phyloP scores from a whole-genome alignment of 1,284 basidiomycete species.

The Boletus sp. region DNA sequence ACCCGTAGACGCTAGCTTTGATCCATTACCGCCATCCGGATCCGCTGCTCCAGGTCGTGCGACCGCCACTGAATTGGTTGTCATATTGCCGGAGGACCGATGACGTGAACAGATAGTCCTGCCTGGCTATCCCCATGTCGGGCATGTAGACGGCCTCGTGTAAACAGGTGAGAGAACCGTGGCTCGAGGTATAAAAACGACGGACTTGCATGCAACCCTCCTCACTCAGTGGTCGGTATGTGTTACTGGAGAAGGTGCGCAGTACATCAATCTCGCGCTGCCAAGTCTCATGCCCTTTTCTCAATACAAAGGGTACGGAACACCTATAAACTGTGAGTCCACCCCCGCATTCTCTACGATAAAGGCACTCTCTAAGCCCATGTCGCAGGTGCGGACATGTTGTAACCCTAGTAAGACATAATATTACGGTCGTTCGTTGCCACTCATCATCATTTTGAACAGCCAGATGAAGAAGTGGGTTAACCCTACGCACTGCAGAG shows the following conservation, averaged over 20 bases:
- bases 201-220: slow-evolving; percentile 6
- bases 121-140: slow-evolving; percentile 30
- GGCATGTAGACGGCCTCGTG: slow-evolving; percentile 25
- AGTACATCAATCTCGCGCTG: neutral
- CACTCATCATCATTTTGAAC: slow-evolving; percentile 12
- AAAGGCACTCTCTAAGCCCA: slow-evolving; percentile 9
- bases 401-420: slow-evolving; percentile 46
- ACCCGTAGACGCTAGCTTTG: slow-evolving; percentile 9
- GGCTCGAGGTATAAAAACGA: slow-evolving; percentile 30
- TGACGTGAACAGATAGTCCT: slow-evolving; percentile 31
- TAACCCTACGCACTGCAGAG: neutral
- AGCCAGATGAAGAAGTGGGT: slow-evolving; percentile 64
- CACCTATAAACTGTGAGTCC: slow-evolving; percentile 43
- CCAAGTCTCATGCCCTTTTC: slow-evolving; percentile 6
- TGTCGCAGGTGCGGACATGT: slow-evolving; percentile 55
- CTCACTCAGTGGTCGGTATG: slow-evolving; percentile 31
- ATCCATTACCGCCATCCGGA: slow-evolving; percentile 16
- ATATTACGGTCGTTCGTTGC: slow-evolving; percentile 4
- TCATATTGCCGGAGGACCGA: slow-evolving; percentile 23
- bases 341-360: neutral
- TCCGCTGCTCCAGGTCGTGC: slow-evolving; percentile 30
- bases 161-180: slow-evolving; percentile 29
- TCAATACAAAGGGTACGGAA: slow-evolving; percentile 43
- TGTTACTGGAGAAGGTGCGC: slow-evolving; percentile 43
- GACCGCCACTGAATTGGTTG: slow-evolving; percentile 29